These are phyloP conservation scores for Austroboletus novae-zelandiae DNA, from an alignment of 1,284 basidiomycete species.

Conservation along the genomic window DNA sequence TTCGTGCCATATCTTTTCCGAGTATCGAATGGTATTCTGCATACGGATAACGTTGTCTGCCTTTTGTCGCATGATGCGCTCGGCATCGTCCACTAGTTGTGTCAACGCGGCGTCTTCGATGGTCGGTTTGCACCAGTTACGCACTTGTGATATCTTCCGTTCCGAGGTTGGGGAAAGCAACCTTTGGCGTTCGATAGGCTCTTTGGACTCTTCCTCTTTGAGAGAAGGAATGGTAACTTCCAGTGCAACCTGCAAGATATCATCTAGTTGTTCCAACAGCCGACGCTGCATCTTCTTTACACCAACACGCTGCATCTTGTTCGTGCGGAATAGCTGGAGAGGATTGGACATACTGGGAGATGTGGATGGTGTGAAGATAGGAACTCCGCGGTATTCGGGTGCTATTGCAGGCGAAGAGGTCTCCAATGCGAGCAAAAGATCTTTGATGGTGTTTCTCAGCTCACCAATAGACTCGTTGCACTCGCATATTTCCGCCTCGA, in stretches of 20 bases:
- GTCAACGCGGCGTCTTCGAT: conserved; percentile 86
- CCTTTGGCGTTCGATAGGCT: conserved; percentile 90
- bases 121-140: conserved; percentile 80
- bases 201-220: conserved; percentile 86
- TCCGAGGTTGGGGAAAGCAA: conserved; percentile 86
- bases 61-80: conserved; percentile 89
- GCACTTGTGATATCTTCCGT: conserved; percentile 75
- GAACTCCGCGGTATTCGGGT: conserved; percentile 87
- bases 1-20: conserved; percentile 95
- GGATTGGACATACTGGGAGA: conserved; percentile 69
- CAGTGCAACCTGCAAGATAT: conserved; percentile 76
- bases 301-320: conserved; percentile 75
- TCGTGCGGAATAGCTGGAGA: conserved; percentile 66
- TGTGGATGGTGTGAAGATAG: conserved; percentile 70
- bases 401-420: conserved; percentile 56
- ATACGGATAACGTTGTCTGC: conserved; percentile 93
- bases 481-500: conserved; percentile 93
- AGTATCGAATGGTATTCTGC: conserved; percentile 97
- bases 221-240: conserved; percentile 88
- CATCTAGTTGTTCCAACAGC: conserved; percentile 81
- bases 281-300: conserved; percentile 81
- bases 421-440: conserved; percentile 65
- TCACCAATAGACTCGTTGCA: conserved; percentile 93
- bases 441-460: conserved; percentile 78
- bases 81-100: conserved; percentile 82